Evolutionary conservation across 805 yeast species (phyloP), one percentile per base, ranked within the genome.

Genomic region (Schwanniomyces pseudopolymorphus): DNA sequence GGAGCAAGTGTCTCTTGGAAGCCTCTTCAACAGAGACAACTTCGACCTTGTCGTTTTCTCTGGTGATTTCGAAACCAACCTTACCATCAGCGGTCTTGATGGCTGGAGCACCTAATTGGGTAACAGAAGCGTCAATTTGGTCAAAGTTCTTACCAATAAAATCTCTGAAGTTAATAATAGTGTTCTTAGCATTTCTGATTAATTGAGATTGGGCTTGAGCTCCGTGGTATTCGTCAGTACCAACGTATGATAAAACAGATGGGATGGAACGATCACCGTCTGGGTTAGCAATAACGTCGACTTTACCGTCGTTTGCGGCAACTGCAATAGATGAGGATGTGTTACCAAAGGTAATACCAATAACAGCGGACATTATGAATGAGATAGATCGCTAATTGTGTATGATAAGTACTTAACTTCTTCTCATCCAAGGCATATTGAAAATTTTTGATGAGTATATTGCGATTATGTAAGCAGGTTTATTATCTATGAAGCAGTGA

Each of bases 251-350:
- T 51, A 94, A 78, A 49, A 87, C 87, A 24, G 98, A 87, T 51
- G 98, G 96, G 65, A 94, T 94, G 50, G 92, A 80, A 75, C 98
- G 89, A 74, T 94, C 98, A 69, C 99, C 99, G 64, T 94, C 99
- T 57, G 95, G 97, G 82, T 94, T 92, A 57, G 99, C 99, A 67
- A 94, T 92, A 56, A 94, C 96, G 64, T 94, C 97, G 53, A 89
- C 94, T 67, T 86, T 87, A 52, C 97, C 97, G 61, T 92, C 97
- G 55, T 75, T 69, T 51, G 79, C 72, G 56, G 91, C 87, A 61
- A 84, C 88, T 42, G 98, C 97, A 66, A 94, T 90, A 49, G 97
- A 88, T 42, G 97, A 87, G 50, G 96, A 82, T 41, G 96, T 86
- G 81, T 94, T 94, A 69, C 99, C 99, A 69, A 94, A 92, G 37